Evolutionary conservation across 2,329 filamentous ascomycete genomes (phyloP).

Genomic region (Penicillium carneum): DNA sequence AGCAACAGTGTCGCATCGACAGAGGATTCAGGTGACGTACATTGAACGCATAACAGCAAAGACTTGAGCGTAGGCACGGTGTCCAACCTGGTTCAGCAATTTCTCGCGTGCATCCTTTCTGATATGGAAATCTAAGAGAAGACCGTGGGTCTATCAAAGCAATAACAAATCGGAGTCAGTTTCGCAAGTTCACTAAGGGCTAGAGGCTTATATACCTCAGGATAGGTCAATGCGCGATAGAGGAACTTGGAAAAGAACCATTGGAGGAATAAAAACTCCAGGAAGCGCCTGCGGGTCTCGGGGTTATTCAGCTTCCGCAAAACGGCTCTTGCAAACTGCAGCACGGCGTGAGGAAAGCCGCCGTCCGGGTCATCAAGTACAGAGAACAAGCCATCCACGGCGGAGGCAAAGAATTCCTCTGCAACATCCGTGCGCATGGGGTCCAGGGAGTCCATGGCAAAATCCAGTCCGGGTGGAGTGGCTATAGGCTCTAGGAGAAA

Average conservation of each 20-base stretch:
- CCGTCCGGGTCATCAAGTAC: conserved; percentile 86
- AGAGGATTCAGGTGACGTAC: conserved; percentile 60
- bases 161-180: conserved; percentile 43
- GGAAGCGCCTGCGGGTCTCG: conserved; percentile 75
- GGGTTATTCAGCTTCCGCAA: conserved; percentile 74
- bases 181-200: conserved; percentile 1
- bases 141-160: conserved; percentile 59
- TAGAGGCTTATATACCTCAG: conserved; percentile 70
- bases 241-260: conserved; percentile 93
- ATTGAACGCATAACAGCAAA: conserved; percentile 75
- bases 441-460: conserved; percentile 70
- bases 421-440: conserved; percentile 81
- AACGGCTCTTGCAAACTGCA: conserved; percentile 85
- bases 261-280: conserved; percentile 83
- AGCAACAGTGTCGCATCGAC: conserved; percentile 33
- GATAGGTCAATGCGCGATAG: conserved; percentile 81
- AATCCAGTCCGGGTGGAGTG: conserved; percentile 74
- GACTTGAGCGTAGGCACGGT: conserved; percentile 79
- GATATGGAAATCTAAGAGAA: conserved; percentile 88
- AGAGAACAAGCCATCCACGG: conserved; percentile 81
- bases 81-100: conserved; percentile 75
- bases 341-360: conserved; percentile 82
- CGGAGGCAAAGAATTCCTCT: conserved; percentile 86
- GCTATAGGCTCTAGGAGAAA: conserved; percentile 87
- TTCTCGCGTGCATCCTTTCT: conserved; percentile 87